These are phyloP conservation scores for Mallotus japonicus DNA, from an alignment of 441 rosid species.

Conservation along the genomic window DNA sequence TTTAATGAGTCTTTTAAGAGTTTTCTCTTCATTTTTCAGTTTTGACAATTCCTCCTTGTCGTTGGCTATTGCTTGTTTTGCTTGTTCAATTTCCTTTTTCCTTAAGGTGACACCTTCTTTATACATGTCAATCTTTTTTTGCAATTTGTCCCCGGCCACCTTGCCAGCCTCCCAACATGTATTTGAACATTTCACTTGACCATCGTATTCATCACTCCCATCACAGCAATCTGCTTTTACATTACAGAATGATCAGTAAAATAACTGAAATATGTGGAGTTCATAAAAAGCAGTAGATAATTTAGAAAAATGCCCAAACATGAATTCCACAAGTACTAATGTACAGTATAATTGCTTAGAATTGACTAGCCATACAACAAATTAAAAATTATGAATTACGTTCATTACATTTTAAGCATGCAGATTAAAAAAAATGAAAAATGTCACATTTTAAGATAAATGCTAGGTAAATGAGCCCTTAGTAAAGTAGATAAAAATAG, in stretches of 20 bases:
- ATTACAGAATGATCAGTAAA: slow-evolving; percentile 5
- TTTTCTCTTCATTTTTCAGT: slow-evolving; percentile 68
- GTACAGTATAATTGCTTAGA: neutral
- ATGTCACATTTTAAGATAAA: neutral
- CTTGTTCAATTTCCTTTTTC: slow-evolving; percentile 53
- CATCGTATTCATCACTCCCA: slow-evolving; percentile 95
- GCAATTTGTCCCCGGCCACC: slow-evolving; percentile 72
- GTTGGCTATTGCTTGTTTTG: slow-evolving; percentile 50
- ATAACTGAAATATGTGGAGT: neutral
- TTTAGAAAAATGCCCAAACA: neutral
- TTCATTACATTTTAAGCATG: neutral
- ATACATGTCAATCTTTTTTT: slow-evolving; percentile 63
- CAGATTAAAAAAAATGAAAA: neutral
- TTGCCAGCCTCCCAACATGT: slow-evolving; percentile 96
- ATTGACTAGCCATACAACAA: neutral
- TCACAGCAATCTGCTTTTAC: slow-evolving; percentile 79
- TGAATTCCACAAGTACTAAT: neutral
- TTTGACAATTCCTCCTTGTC: slow-evolving; percentile 64
- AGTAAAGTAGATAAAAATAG: neutral
- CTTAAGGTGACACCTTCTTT: slow-evolving; percentile 60
- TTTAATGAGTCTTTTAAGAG: slow-evolving; percentile 65
- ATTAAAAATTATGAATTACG: neutral
- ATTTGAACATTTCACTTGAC: slow-evolving; percentile 60
- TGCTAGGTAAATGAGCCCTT: neutral
- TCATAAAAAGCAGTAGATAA: neutral